Evolutionary conservation across 2,329 filamentous ascomycete species (phyloP), one percentile per base, ranked within the genome.

Genomic region (Exophiala sp.): DNA sequence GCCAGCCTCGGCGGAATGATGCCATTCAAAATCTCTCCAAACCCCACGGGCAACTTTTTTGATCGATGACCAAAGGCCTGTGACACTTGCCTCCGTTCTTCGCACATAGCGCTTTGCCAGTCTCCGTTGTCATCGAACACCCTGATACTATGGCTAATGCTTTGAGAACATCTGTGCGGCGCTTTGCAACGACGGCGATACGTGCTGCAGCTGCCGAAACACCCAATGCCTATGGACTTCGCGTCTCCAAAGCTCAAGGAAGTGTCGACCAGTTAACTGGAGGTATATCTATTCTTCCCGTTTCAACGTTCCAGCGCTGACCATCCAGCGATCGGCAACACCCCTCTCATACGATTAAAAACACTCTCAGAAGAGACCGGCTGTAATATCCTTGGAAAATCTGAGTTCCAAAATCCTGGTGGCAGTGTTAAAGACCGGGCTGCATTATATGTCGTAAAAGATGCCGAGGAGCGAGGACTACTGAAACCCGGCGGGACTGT

Each of bases 381-480:
- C 62, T 97, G 94, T 80, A 88, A 95, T 65, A 79, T 99, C 54
- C 85, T 97, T 38, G 94, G 92, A 67, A 99, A 99, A 73, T 91
- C 94, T 65, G 94, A 99, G 72, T 99, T 99, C 76, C 94, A 95
- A 79, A 99, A 99, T 78, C 94, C 94, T 1, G 94, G 94, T 63
- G 94, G 94, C 55, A 91, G 87, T 50, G 87, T 99, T 70, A 99
- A 99, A 76, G 94, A 99, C 75, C 88, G 94, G 60, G 94, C 94
- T 2, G 94, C 94, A 3, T 83, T 96, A 45, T 99, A 89, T 75
- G 89, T 97, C 4, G 89, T 99, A 64, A 86, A 89, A 67, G 88
- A 96, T 75, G 94, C 94, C 57, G 94, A 99, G 74, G 88, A 94
- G 73, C 84, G 82, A 54, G 92, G 92, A 0, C 80, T 92, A 2